phyloP scores from a whole-genome alignment of 2,329 filamentous ascomycete genomes.

The Knoxdaviesia capensis region DNA sequence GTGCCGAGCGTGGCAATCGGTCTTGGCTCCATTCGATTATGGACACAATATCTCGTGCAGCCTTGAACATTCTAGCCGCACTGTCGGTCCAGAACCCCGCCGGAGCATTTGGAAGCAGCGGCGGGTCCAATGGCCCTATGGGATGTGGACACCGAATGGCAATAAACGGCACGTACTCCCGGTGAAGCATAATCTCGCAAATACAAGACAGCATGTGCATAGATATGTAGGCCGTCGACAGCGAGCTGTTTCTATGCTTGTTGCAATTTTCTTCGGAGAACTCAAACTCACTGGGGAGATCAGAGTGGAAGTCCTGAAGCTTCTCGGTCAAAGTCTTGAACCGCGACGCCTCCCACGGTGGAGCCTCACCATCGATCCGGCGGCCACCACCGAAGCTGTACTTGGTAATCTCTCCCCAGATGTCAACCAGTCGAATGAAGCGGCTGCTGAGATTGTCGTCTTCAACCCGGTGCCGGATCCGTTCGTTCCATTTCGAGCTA shows the following conservation, averaged over 20 bases:
- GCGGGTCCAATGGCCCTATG: conserved; percentile 32
- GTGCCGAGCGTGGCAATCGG: conserved; percentile 44
- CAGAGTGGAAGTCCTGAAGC: conserved; percentile 17
- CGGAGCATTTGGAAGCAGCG: conserved; percentile 4
- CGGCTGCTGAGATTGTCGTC: conserved; percentile 29
- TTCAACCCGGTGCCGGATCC: conserved; percentile 6
- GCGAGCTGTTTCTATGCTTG: conserved; percentile 42
- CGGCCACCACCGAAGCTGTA: conserved; percentile 33
- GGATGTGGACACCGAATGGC: conserved; percentile 21
- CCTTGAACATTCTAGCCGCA: conserved; percentile 40
- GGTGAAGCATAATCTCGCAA: conserved; percentile 34
- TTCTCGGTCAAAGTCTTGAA: conserved; percentile 32
- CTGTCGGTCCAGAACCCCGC: conserved; percentile 40
- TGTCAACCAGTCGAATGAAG: conserved; percentile 36
- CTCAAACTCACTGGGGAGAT: conserved; percentile 33
- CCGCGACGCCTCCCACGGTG: conserved; percentile 39
- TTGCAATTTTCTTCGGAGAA: conserved; percentile 42
- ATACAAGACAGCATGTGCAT: conserved; percentile 45
- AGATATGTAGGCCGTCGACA: conserved; percentile 43
- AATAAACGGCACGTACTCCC: conserved; percentile 11
- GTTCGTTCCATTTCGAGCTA: conserved; percentile 4
- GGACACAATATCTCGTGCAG: conserved; percentile 42
- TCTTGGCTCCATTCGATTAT: conserved; percentile 41
- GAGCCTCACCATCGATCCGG: conserved; percentile 20
- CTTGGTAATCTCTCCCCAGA: conserved; percentile 36